Conservation (phyloP, 768 basidiomycete species). For the Boletus patriciae region DNA sequence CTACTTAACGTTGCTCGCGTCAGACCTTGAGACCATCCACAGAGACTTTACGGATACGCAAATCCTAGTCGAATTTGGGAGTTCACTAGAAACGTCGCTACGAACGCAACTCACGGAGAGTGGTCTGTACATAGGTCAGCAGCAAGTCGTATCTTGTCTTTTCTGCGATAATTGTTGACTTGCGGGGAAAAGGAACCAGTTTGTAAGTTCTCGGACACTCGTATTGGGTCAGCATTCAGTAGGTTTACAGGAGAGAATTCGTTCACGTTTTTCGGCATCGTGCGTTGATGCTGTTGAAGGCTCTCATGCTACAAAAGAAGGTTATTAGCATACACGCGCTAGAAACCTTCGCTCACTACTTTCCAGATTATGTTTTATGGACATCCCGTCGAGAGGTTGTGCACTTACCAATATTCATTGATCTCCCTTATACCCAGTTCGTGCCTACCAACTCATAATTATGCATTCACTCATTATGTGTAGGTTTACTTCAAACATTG, state of each 20-base stretch:
- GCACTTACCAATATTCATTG: constrained; percentile 98
- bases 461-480: constrained; percentile 3
- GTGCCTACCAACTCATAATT: background rate
- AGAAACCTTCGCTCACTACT: constrained; percentile 9
- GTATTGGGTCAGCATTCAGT: background rate
- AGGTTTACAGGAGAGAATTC: constrained; percentile 69
- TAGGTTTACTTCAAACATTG: constrained; percentile 83
- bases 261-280: constrained; percentile 92
- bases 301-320: constrained; percentile 90
- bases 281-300: constrained; percentile 90
- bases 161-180: constrained; percentile 9
- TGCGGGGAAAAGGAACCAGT: constrained; percentile 58
- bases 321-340: constrained; percentile 42
- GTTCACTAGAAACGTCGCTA: constrained; percentile 72
- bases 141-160: background rate
- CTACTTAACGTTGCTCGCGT: background rate
- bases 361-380: constrained; percentile 92
- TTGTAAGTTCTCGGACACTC: constrained; percentile 44
- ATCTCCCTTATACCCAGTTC: constrained; percentile 87
- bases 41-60: constrained; percentile 86
- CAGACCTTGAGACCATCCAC: background rate
- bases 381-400: constrained; percentile 92
- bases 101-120: constrained; percentile 86
- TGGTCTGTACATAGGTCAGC: constrained; percentile 90
- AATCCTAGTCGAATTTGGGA: constrained; percentile 87